A percentile compares a stretch with the other conserved stretches of the same genome.
Evolutionary conservation across 225 moss, liverwort and hornwort species (phyloP).

Genomic region (Polytrichum formosum): DNA sequence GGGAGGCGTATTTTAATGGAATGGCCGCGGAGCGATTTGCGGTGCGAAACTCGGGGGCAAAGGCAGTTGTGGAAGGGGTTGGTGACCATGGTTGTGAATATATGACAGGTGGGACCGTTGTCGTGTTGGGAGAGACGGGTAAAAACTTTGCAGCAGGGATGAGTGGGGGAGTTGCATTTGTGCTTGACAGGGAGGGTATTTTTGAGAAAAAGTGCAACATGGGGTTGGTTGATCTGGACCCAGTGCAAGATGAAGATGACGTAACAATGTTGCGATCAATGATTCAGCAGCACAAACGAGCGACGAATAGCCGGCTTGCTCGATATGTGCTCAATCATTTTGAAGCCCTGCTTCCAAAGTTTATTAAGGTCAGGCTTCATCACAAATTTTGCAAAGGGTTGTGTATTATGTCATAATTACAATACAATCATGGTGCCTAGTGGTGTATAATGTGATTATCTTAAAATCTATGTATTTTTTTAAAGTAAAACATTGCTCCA

Average conservation of each 20-base stretch:
- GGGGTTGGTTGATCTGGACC: slow-evolving; percentile 75
- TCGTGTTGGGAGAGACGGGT: slow-evolving; percentile 75
- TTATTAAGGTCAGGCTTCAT: slow-evolving; percentile 41
- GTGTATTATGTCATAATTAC: too few species aligned
- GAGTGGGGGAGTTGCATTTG: slow-evolving; percentile 83
- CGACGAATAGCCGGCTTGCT: slow-evolving; percentile 63
- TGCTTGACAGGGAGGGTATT: slow-evolving; percentile 65
- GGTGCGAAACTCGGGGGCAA: slow-evolving; percentile 80
- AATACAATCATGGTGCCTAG: too few species aligned
- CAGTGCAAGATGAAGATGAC: slow-evolving; percentile 70
- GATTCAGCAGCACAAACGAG: slow-evolving; percentile 81
- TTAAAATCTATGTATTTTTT: too few species aligned
- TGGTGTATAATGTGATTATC: too few species aligned
- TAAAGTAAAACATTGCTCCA: too few species aligned
- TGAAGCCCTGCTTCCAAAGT: slow-evolving; percentile 71
- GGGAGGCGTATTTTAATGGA: slow-evolving; percentile 86
- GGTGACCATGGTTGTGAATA: slow-evolving; percentile 94
- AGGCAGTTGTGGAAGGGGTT: slow-evolving; percentile 82
- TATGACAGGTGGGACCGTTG: slow-evolving; percentile 75
- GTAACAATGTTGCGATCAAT: slow-evolving; percentile 57
- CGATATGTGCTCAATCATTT: slow-evolving; percentile 64
- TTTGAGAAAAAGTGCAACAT: slow-evolving; percentile 61
- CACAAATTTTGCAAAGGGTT: too few species aligned
- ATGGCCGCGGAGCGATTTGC: slow-evolving; percentile 89
- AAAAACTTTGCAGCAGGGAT: slow-evolving; percentile 90